phyloP scores from a whole-genome alignment of 106 monocot genomes.

The Phalaenopsis equestris region DNA sequence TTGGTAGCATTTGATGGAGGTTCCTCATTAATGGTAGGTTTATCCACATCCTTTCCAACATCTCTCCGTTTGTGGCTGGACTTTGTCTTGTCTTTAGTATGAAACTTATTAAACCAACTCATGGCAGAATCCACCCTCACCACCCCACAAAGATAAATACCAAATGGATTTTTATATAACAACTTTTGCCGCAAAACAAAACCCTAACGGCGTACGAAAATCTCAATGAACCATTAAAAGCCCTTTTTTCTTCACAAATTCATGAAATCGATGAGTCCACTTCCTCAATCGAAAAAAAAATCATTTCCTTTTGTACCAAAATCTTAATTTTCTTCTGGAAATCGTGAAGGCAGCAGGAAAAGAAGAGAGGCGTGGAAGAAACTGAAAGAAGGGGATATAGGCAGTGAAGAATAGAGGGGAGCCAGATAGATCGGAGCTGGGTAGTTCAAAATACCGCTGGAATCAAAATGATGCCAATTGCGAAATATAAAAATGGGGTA shows the following conservation, averaged over 20 bases:
- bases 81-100: conserved; percentile 12
- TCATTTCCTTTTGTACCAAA: not conserved
- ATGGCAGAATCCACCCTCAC: conserved; percentile 16
- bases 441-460: not conserved
- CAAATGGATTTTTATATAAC: not conserved
- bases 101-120: conserved; percentile 21
- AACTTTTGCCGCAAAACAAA: not conserved
- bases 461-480: conserved; percentile 8
- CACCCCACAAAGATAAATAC: not conserved
- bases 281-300: not conserved
- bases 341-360: not conserved
- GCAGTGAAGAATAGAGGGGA: not conserved
- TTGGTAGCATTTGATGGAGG: conserved; percentile 29
- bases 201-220: not conserved
- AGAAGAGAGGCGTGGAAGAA: not conserved
- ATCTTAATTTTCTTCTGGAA: not conserved
- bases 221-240: not conserved
- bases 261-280: not conserved
- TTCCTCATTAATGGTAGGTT: conserved; percentile 12
- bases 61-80: conserved; percentile 6
- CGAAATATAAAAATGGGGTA: not conserved
- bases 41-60: conserved; percentile 11
- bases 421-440: not conserved
- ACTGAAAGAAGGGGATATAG: not conserved
- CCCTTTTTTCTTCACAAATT: not conserved